phyloP scores from a whole-genome alignment of 495 filamentous ascomycete genomes.

The Aspergillus steynii region DNA sequence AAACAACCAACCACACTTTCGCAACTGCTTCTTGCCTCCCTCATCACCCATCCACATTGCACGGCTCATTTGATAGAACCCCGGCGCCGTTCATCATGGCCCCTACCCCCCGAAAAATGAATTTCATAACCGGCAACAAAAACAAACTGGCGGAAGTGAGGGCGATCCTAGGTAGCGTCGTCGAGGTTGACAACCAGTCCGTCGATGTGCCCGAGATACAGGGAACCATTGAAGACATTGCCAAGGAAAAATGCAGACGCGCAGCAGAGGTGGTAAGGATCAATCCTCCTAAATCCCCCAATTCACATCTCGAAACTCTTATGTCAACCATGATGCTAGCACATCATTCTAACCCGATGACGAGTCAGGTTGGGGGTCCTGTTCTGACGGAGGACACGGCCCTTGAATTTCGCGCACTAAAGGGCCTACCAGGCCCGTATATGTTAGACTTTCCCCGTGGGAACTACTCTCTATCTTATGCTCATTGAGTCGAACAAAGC shows the following conservation, averaged over 20 bases:
- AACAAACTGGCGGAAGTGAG: conserved; percentile 90
- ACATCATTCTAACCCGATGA: conserved; percentile 12
- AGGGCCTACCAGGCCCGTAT: conserved; percentile 93
- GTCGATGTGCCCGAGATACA: conserved; percentile 89
- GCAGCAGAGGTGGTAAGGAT: conserved; percentile 52
- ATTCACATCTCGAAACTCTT: neutral
- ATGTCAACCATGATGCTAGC: too few species aligned
- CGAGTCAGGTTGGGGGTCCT: conserved; percentile 69
- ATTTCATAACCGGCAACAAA: conserved; percentile 96
- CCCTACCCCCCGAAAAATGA: conserved; percentile 44
- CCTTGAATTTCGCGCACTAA: conserved; percentile 85
- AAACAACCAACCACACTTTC: neutral
- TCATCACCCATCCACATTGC: neutral
- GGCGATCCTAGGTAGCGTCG: conserved; percentile 74
- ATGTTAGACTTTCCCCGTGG: conserved; percentile 59
- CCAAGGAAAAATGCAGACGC: conserved; percentile 77
- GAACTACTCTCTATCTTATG: too few species aligned
- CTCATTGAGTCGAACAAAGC: conserved; percentile 38
- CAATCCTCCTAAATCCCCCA: neutral
- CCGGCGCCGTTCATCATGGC: conserved; percentile 22
- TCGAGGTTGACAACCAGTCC: conserved; percentile 69
- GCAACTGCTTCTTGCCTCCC: neutral
- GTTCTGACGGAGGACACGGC: conserved; percentile 96
- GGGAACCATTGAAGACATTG: conserved; percentile 89
- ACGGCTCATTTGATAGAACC: neutral